These are phyloP conservation scores for Dryas drummondii DNA, from an alignment of 306 rosid species.

Conservation along the genomic window DNA sequence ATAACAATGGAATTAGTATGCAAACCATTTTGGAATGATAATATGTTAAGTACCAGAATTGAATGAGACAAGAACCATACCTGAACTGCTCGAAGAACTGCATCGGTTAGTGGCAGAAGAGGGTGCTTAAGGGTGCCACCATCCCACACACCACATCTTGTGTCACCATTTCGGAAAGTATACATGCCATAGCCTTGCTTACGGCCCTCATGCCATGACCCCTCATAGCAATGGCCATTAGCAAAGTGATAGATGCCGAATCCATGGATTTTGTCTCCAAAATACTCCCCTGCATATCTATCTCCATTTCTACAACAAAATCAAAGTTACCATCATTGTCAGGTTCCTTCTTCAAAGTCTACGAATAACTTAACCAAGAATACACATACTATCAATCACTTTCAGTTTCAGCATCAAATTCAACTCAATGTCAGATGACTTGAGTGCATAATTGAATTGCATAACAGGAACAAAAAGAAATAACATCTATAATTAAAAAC, in stretches of 20 bases:
- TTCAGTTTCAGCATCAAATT: neutral
- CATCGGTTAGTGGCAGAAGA: constrained; percentile 50
- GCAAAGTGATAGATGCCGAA: constrained; percentile 95
- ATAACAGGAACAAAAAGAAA: neutral
- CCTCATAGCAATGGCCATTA: constrained; percentile 92
- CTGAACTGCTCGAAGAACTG: constrained; percentile 73
- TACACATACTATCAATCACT: neutral
- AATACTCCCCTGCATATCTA: constrained; percentile 96
- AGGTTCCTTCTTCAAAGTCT: neutral
- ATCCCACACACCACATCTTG: constrained; percentile 94
- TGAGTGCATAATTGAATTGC: constrained; percentile 3
- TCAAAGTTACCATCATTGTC: constrained; percentile 2
- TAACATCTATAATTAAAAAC: neutral
- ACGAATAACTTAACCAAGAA: neutral
- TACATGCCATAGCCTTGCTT: constrained; percentile 85
- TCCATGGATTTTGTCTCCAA: constrained; percentile 97
- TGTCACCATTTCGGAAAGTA: constrained; percentile 61
- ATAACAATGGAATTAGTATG: neutral
- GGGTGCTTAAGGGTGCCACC: constrained; percentile 77
- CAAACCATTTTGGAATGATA: neutral
- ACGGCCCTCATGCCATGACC: constrained; percentile 97
- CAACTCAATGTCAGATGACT: neutral
- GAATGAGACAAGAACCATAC: constrained; percentile 31
- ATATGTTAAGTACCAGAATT: neutral
- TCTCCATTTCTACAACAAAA: constrained; percentile 79